Evolutionary conservation across 139 green algal genomes (phyloP).

Genomic region (Trebouxia sp.): DNA sequence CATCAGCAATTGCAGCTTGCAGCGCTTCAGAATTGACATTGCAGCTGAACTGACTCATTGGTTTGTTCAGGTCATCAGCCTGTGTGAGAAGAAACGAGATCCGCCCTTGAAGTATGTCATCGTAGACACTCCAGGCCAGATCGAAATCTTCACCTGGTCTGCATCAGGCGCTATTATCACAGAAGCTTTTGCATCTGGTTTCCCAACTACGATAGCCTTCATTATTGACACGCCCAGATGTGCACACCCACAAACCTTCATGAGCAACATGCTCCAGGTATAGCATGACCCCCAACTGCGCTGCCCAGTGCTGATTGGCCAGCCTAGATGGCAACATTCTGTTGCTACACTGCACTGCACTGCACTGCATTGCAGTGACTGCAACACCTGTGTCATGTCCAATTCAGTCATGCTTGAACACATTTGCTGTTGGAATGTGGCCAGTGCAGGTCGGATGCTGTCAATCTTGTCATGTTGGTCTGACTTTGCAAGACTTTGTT

Average conservation of each 20-base stretch:
- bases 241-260: constrained; percentile 88
- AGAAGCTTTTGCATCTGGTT: constrained; percentile 86
- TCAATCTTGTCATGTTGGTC: no score
- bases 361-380: no score
- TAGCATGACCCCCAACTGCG: not conserved
- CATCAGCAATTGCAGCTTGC: not conserved
- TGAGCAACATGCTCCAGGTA: constrained; percentile 98
- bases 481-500: no score
- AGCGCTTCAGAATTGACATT: not conserved
- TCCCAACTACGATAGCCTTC: constrained; percentile 90
- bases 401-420: no score
- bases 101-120: constrained; percentile 84
- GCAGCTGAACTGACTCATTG: not conserved
- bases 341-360: not conserved
- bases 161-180: constrained; percentile 91
- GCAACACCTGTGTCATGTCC: no score
- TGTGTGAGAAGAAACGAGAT: constrained; percentile 80
- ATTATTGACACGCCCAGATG: constrained; percentile 93
- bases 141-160: constrained; percentile 99
- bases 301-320: not conserved
- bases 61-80: constrained; percentile 68
- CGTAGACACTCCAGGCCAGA: constrained; percentile 97
- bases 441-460: no score
- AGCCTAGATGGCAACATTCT: not conserved
- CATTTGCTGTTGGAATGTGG: no score